Evolutionary conservation across 2,329 filamentous ascomycete genomes (phyloP).

Genomic region (Colletotrichum lindemuthianum): DNA sequence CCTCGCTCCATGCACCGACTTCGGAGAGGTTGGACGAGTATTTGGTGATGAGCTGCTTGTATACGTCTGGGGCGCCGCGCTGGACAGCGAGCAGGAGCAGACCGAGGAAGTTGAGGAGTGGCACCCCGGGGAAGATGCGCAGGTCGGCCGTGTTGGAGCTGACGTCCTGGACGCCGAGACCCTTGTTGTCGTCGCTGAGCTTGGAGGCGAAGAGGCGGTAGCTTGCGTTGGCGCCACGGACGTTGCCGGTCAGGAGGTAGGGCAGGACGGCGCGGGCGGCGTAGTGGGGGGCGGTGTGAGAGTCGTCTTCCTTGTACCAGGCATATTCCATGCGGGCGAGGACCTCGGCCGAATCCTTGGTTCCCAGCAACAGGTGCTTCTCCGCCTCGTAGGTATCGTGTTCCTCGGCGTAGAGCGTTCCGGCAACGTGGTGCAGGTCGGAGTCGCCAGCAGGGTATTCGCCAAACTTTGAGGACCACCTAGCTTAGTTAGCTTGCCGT

Average conservation of each 20-base stretch:
- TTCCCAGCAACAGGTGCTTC: constrained; percentile 87
- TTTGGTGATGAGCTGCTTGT: constrained; percentile 82
- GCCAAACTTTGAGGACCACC: constrained; percentile 87
- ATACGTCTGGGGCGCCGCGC: constrained; percentile 80
- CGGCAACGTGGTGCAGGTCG: constrained; percentile 92
- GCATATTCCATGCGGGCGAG: constrained; percentile 87
- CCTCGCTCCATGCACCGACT: constrained; percentile 79
- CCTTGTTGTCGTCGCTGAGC: constrained; percentile 53
- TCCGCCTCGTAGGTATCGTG: constrained; percentile 95
- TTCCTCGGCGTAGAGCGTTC: constrained; percentile 89
- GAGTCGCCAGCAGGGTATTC: constrained; percentile 92
- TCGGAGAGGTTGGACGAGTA: constrained; percentile 85
- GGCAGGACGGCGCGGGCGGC: constrained; percentile 88
- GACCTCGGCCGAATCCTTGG: constrained; percentile 84
- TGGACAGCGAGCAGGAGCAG: constrained; percentile 86
- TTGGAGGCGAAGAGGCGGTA: constrained; percentile 70
- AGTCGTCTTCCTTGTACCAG: constrained; percentile 92
- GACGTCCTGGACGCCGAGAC: constrained; percentile 82
- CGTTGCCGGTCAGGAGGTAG: constrained; percentile 89
- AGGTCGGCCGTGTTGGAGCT: constrained; percentile 78
- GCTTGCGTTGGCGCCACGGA: constrained; percentile 86
- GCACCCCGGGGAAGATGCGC: constrained; percentile 87
- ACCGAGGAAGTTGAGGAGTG: constrained; percentile 94
- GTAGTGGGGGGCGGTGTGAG: constrained; percentile 88
- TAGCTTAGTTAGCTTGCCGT: constrained; percentile 41